Percentiles rank a stretch among this genome's conserved stretches.
Conservation (phyloP, 2,329 filamentous ascomycete genomes). For the Periconia sp. region DNA sequence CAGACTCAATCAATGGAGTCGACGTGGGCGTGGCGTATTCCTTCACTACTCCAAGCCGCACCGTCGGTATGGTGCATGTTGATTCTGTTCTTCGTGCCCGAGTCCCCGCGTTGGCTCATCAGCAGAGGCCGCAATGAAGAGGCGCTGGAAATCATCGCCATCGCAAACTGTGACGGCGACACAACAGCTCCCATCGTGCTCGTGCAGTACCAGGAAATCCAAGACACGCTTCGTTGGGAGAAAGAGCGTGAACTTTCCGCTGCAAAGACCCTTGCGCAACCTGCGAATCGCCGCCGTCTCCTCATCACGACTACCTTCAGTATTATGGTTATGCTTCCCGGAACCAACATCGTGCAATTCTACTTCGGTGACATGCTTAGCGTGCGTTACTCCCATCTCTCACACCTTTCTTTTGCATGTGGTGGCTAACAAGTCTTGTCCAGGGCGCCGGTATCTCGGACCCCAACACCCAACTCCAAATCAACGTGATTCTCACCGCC, state of each 20-base stretch:
- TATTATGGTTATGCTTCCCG: constrained; percentile 18
- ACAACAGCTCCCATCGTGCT: constrained; percentile 8
- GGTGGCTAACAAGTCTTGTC: constrained; percentile 8
- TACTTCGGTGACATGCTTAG: constrained; percentile 47
- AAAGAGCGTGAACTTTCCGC: constrained; percentile 13
- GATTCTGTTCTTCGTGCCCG: constrained; percentile 46
- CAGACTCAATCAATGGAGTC: not conserved
- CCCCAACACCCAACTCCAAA: constrained; percentile 47
- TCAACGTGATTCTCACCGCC: constrained; percentile 17
- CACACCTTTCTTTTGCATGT: not conserved
- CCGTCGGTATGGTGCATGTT: constrained; percentile 46
- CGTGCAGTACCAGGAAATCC: constrained; percentile 5
- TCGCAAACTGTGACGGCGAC: constrained; percentile 51
- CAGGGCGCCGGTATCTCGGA: constrained; percentile 48
- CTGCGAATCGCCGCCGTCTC: constrained; percentile 40
- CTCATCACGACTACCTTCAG: constrained; percentile 32
- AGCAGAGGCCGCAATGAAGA: constrained; percentile 55
- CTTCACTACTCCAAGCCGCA: constrained; percentile 52
- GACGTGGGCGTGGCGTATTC: constrained; percentile 53
- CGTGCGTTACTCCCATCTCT: not conserved
- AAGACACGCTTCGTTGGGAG: not conserved
- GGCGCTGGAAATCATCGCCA: constrained; percentile 54
- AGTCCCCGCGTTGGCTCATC: constrained; percentile 62
- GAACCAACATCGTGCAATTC: constrained; percentile 36
- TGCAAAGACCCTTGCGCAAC: constrained; percentile 11